Evolutionary conservation across 148 eudicot genomes (phyloP), one percentile per base, ranked within the genome.

Genomic region (Linanthus parryae): DNA sequence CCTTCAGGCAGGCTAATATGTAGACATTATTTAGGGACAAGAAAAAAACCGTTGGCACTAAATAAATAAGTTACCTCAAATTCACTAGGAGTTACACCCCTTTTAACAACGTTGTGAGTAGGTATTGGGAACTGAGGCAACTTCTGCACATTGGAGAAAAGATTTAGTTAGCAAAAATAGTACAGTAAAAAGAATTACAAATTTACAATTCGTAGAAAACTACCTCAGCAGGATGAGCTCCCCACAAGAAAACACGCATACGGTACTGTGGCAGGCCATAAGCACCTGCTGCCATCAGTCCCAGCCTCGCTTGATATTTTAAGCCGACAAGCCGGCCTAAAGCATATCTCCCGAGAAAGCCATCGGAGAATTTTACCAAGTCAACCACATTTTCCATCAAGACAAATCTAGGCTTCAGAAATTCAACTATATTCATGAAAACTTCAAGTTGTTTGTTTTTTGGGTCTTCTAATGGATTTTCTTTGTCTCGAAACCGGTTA

Each of bases 361-460:
- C 96, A 3, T 33, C 61, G 12, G 79, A 37, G 59, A 88, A 88
- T 62, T 68, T 88, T 0, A 88, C 23, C 0, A 88, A n/a, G 29
- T 88, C 96, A 0, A 84, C 94, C 4, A 88, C 96, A 48, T 88
- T 88, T 45, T 88, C 96, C 96, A 88, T 88, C 35, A 88, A 44
- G 0, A 74, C 77, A 59, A 56, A 74, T 37, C 54, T 73, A 17
- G 96, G 94, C 68, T 61, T 81, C 25, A 88, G 44, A 57, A 48
- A 73, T 3, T 73, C 63, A 0, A 88, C 83, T 6, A 88, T 76
- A 56, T 81, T 78, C 96, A 88, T 88, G 47, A 48, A 88, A n/a
- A 84, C 83, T 0, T 61, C 5, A 3, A 88, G 76, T 25, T 88
- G 96, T 36, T 58, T 43, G 15, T 88, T 88, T 49, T 81, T 78